Base-by-base conservation (phyloP, 2,329 filamentous ascomycete genomes). In the Colletotrichum spaethianum region DNA sequence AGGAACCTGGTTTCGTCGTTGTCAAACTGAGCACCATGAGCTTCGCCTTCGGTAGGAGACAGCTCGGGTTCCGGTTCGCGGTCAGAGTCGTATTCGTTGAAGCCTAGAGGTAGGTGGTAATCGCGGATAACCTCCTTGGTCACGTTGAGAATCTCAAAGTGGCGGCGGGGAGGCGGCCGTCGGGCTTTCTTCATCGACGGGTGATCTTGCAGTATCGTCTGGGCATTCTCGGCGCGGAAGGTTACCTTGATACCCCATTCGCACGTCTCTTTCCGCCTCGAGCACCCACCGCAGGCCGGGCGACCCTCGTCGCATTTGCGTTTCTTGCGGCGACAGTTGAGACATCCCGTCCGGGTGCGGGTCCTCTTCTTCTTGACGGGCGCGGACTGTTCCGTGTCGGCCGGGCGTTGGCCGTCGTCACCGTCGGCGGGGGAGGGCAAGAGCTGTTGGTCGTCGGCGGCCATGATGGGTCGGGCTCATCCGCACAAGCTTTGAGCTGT, bases 311-410 rank as follows among this genome's bases (percentile, higher is more conserved):
- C 81, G 67, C 81, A 83, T 70, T 82, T 83, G 52, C 81, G 77
- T 77, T 83, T 83, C 75, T 80, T 82, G 44, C 80, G 80, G 9
- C 81, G 80, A 36, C 81, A 83, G 70, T 82, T 82, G 65, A 82
- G 79, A 48, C 81, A 83, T 1, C 81, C 80, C 5, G 80, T 81
- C 31, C 80, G 76, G 18, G 80, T 82, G 20, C 80, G 76, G 53
- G 77, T 80, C 16, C 79, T 77, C 74, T 81, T 81, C 64, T 74
- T 61, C 59, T 73, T 74, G 46, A 55, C 59, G 9, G 63, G 48
- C 52, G 64, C 57, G 3, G 57, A 52, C 53, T 68, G 56, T 23
- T 71, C 63, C 52, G 69, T 44, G n/a, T 72, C 65, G 50, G 28
- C 26, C 44, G 42, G 61, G n/a, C 23, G 33, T 23, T n/a, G 67